Base-by-base conservation (phyloP, 768 basidiomycete species). In the Mycena rebaudengoi region DNA sequence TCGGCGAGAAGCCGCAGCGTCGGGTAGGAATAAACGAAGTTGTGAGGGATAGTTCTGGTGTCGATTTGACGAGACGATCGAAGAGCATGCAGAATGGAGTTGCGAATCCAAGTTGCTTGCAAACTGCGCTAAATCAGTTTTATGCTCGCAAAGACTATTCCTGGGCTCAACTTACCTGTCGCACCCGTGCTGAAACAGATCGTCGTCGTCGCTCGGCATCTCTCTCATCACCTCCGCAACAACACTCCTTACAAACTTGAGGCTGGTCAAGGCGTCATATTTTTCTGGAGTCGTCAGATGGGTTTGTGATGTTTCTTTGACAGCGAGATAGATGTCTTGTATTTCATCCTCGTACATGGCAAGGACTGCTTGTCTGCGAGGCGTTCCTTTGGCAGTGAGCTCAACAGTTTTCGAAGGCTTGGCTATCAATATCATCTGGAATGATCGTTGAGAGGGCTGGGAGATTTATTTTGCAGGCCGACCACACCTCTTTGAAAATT, bases 401-500 rank as follows among this genome's bases (percentile, higher is more conserved):
- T 60, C 54, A 5, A 69, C 14, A 3, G 54, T 33, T 20, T 33
- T 45, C 7, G 49, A 57, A 1, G 56, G 62, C 37, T 59, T 35
- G 4, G 56, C 63, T 2, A 64, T 29, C 0, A 58, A 28, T 30
- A 59, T 59, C 63, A 64, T 59, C 63, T 64, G 26, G 6, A 16
- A 8, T 10, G 18, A 14, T 20, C 37, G 8, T 16, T 11, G n/a
- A 50, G 23, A 32, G 7, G 26, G n/a, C 25, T 37, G 13, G 39
- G 7, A 37, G 35, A n/a, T n/a, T n/a, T n/a, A n/a, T n/a, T n/a
- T 68, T 51, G 5, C 10, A 18, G 41, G 4, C 14, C 10, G 6
- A 23, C 32, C 28, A n/a, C 1, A 78, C 81, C 74, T 82, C 82
- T 61, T 83, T 83, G 73, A 83, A 83, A 6, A 85, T 66, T 20